Evolutionary conservation across 2,329 filamentous ascomycete genomes (phyloP), one percentile per base, ranked within the genome.

Genomic region (Penicillium rolfsii): DNA sequence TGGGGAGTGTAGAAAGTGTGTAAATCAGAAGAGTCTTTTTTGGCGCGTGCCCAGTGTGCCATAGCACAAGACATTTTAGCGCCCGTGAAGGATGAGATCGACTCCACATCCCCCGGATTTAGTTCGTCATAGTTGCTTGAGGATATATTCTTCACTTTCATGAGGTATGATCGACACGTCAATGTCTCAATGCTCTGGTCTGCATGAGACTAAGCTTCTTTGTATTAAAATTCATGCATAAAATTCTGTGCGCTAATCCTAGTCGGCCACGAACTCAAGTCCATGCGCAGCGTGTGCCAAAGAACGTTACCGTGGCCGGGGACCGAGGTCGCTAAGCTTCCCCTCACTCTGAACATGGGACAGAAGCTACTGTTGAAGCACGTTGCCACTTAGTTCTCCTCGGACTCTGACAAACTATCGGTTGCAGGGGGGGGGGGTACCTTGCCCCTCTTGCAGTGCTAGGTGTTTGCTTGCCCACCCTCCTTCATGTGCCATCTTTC

Each of bases 311-410:
- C 49, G 49, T n/a, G 2, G 33, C 22, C 38, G 41, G 26, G 53
- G 30, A 28, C 63, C 61, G 61, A 64, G 61, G 61, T 56, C 52
- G 48, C 57, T 48, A 52, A 35, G 14, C 24, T 52, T 33, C 59
- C 61, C 59, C 59, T 61, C 61, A 58, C 33, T 19, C 6, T 33
- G 26, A 9, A 30, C 14, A 45, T 14, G 28, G 35, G 12, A 16
- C 9, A 35, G 22, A 24, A 19, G 50, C 26, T 9, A 30, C 16
- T 7, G 5, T 3, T 30, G 24, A n/a, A 2, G 6, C 14, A 24
- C 14, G 16, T 9, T 3, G 3, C 4, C 7, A 12, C 45, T 41
- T n/a, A n/a, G 7, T 48, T 24, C 3, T 48, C 36, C 16, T 12
- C 19, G 28, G 22, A 1, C n/a, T 28, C 38, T 45, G 36, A 16